Base-by-base conservation (phyloP, 78 protist species). In the Dictyostelium firmibasis region DNA sequence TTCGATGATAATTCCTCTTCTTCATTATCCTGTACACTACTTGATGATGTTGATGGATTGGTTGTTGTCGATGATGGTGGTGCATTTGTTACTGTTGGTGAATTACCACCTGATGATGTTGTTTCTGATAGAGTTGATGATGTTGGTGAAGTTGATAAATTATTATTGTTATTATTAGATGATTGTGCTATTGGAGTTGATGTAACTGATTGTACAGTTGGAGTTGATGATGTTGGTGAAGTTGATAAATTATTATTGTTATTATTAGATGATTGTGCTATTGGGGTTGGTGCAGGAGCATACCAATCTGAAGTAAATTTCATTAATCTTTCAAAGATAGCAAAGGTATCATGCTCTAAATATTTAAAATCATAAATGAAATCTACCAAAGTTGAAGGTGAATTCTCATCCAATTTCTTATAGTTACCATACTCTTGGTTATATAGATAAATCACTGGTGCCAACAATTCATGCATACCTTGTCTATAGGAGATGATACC, bases 401-500 rank as follows among this genome's bases (percentile, higher is more conserved):
- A 29, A 18, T 91, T 20, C 31, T 36, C 76, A 18, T 81, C 87
- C 7, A 43, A 38, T 47, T 81, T 77, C 25, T 93, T 60, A 41
- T 44, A 86, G 13, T 43, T 41, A 6, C 18, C 35, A 29, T 69
- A 88, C 27, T 96, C 97, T 16, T 44, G 25, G 8, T 50, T 13
- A 44, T 83, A 53, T 20, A 97, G 13, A 81, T 72, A 84, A 27
- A 91, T n/a, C 14, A 97, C 84, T 29, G 98, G 98, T 33, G 97
- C 98, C n/a, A 97, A 78, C 27, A 97, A 62, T 50, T 97, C 98
- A 85, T 97, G 96, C 98, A 97, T 97, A 13, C 98, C 98, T 60
- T 96, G 98, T 43, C 96, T 81, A 33, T 96, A 96, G 29, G 93
- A 83, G 6, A 94, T 31, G 8, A 35, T 11, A 11, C 92, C 83